phyloP scores from a whole-genome alignment of 495 filamentous ascomycete species.

The Penicillium soppii region DNA sequence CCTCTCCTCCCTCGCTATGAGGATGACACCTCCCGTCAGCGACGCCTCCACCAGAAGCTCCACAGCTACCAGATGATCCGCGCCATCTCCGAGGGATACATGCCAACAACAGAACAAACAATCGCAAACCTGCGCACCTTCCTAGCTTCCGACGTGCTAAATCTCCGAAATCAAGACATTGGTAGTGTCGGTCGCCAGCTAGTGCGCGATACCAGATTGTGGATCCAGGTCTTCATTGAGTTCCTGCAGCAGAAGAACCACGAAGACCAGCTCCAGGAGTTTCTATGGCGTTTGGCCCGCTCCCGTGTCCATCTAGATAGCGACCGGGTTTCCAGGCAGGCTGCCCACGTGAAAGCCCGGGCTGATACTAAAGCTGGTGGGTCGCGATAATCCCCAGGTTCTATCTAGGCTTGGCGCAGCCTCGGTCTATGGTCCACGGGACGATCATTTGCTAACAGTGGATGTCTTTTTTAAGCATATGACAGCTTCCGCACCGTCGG shows the following conservation, averaged over 20 bases:
- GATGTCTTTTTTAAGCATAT: constrained; percentile 56
- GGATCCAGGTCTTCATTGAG: constrained; percentile 72
- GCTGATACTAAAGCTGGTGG: constrained; percentile 79
- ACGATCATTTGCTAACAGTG: constrained; percentile 20
- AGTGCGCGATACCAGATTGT: constrained; percentile 68
- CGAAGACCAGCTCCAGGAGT: constrained; percentile 85
- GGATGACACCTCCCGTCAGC: constrained; percentile 77
- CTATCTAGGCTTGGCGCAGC: constrained; percentile 1
- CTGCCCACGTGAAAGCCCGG: constrained; percentile 62
- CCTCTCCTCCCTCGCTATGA: constrained; percentile 83
- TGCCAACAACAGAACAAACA: constrained; percentile 86
- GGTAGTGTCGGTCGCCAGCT: constrained; percentile 75
- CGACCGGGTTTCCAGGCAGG: constrained; percentile 61
- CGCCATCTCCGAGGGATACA: constrained; percentile 80
- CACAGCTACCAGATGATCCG: constrained; percentile 90
- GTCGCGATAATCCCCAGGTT: constrained; percentile 3
- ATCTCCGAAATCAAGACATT: constrained; percentile 70
- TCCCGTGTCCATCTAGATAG: constrained; percentile 69
- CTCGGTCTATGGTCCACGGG: background rate
- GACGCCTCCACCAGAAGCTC: constrained; percentile 76
- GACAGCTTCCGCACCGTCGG: constrained; percentile 82
- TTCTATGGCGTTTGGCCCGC: constrained; percentile 81
- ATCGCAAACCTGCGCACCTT: constrained; percentile 81
- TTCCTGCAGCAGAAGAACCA: constrained; percentile 77
- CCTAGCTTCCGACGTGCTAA: constrained; percentile 73